Conservation (phyloP, 805 yeast species). For the Saccharomycopsis capsularis region DNA sequence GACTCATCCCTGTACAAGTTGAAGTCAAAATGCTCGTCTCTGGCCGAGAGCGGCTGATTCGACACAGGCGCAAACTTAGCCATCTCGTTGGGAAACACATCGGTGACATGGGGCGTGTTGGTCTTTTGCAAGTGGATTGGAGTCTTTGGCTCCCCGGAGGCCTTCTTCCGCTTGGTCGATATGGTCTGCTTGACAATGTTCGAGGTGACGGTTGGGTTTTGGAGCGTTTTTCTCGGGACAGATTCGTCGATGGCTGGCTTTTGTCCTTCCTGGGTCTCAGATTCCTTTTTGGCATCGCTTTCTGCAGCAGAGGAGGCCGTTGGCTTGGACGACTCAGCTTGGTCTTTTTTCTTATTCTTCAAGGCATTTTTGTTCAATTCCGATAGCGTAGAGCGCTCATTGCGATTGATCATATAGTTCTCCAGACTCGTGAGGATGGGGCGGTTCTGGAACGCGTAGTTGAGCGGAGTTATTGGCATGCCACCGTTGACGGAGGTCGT, state of each 20-base stretch:
- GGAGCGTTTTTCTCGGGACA: slow-evolving; percentile 15
- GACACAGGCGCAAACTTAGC: slow-evolving; percentile 41
- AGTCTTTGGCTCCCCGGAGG: slow-evolving; percentile 19
- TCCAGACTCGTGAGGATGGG: slow-evolving; percentile 11
- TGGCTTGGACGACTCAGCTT: not conserved
- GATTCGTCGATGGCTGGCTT: not conserved
- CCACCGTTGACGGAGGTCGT: not conserved
- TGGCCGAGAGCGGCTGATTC: slow-evolving; percentile 48
- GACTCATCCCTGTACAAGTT: slow-evolving; percentile 22
- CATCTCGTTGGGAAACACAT: slow-evolving; percentile 42
- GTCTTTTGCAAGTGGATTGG: slow-evolving; percentile 20
- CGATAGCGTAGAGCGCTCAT: slow-evolving; percentile 8
- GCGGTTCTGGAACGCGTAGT: slow-evolving; percentile 13
- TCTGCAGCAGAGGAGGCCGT: not conserved
- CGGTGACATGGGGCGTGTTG: slow-evolving; percentile 35
- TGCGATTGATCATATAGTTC: slow-evolving; percentile 17
- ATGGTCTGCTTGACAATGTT: slow-evolving; percentile 20
- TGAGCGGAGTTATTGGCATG: slow-evolving; percentile 19
- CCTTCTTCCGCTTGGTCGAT: slow-evolving; percentile 7
- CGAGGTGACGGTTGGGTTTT: slow-evolving; percentile 15
- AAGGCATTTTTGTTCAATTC: slow-evolving; percentile 4
- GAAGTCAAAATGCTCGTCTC: slow-evolving; percentile 34
- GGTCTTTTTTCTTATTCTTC: slow-evolving; percentile 1
- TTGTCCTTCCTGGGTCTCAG: not conserved
- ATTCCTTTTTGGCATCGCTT: not conserved